Evolutionary conservation across 2,329 filamentous ascomycete species (phyloP).

Genomic region (Aspergillus alliaceus): DNA sequence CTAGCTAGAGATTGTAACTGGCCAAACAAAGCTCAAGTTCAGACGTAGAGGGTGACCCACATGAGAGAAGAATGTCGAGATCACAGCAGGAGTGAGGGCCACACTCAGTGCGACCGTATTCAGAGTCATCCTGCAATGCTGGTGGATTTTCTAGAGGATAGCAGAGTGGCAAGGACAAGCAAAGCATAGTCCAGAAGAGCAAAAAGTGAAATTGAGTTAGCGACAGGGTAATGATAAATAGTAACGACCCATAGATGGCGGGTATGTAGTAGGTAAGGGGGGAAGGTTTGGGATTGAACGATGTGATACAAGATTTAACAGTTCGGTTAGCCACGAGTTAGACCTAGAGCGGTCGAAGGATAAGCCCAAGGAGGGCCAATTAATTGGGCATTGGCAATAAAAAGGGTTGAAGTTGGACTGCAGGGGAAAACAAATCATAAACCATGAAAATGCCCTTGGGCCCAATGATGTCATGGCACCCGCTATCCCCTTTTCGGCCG

Average conservation of each 20-base stretch:
- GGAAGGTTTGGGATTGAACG: too few species aligned
- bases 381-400: neutral
- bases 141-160: neutral
- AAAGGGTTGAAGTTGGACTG: neutral
- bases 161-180: too few species aligned
- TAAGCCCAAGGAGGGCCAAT: neutral
- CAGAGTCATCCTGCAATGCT: constrained; percentile 54
- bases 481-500: neutral
- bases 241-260: too few species aligned
- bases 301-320: neutral
- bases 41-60: constrained; percentile 54
- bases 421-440: neutral
- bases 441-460: neutral
- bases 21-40: neutral
- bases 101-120: constrained; percentile 79
- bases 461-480: neutral
- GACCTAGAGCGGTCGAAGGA: neutral
- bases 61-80: constrained; percentile 84
- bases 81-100: constrained; percentile 82
- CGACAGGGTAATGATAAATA: neutral
- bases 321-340: neutral
- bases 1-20: neutral
- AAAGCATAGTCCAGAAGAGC: neutral
- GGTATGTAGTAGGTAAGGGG: neutral
- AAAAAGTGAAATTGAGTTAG: neutral